A percentile compares a stretch with the other conserved stretches of the same genome.
These are phyloP conservation scores for Trapa incisa DNA, from an alignment of 345 rosid genomes.

Conservation along the genomic window DNA sequence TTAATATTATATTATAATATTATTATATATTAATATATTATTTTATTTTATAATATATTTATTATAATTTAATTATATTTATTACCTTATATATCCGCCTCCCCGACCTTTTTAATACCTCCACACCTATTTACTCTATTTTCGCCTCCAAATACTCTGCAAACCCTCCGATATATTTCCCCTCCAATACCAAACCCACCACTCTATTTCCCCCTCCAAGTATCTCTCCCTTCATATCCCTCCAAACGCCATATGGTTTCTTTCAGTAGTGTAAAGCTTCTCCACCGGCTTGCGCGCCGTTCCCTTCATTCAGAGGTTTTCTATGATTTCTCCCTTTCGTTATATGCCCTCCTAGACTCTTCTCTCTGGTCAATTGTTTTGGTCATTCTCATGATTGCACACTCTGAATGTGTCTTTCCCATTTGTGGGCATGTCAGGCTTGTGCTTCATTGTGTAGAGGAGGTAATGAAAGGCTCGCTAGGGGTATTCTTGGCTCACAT, in stretches of 20 bases:
- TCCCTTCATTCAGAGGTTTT: conserved; percentile 23
- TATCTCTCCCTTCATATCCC: too few relatives aligned
- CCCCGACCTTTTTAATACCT: too few relatives aligned
- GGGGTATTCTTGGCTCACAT: conserved; percentile 19
- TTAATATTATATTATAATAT: too few relatives aligned
- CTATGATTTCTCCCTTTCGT: conserved; percentile 17
- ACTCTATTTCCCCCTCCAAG: too few relatives aligned
- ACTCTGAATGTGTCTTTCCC: conserved; percentile 1
- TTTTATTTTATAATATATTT: too few relatives aligned
- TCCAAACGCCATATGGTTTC: conserved; percentile 31
- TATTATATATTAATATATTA: too few relatives aligned
- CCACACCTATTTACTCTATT: too few relatives aligned
- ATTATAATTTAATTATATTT: too few relatives aligned
- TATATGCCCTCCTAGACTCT: conserved; percentile 14
- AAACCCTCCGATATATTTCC: too few relatives aligned
- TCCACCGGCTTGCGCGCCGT: conserved; percentile 39
- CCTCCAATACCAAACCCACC: too few relatives aligned
- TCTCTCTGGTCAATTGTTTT: background rate
- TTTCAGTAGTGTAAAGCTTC: conserved; percentile 46
- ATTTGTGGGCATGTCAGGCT: conserved; percentile 22
- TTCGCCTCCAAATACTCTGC: too few relatives aligned
- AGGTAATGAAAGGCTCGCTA: conserved; percentile 32
- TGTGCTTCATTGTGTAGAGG: conserved; percentile 21
- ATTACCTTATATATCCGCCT: too few relatives aligned
- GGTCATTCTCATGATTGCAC: background rate